phyloP scores from a whole-genome alignment of 148 eudicot genomes.

The Vaccinium macrocarpon region DNA sequence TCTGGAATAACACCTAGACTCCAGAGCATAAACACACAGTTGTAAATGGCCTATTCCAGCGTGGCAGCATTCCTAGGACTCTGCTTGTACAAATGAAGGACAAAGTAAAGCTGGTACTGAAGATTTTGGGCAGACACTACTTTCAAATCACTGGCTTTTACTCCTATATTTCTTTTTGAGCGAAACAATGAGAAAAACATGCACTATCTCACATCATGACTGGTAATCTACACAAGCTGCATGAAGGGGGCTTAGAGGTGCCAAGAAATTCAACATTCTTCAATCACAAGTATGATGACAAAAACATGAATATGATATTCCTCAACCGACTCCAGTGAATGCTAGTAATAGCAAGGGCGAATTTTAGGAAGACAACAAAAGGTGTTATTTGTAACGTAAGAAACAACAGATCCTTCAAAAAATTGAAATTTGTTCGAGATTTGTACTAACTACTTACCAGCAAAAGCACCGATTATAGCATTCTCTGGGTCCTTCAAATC shows the following conservation, averaged over 20 bases:
- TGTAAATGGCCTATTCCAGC: background rate
- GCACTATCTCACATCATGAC: background rate
- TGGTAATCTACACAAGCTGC: background rate
- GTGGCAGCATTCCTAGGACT: background rate
- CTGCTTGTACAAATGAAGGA: background rate
- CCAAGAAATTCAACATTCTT: slow-evolving; percentile 7
- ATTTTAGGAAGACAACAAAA: background rate
- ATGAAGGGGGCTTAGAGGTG: background rate
- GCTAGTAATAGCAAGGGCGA: background rate
- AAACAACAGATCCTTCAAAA: background rate
- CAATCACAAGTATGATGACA: background rate
- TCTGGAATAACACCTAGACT: background rate
- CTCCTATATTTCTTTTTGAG: background rate
- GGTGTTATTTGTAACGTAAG: background rate
- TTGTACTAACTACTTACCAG: slow-evolving; percentile 45
- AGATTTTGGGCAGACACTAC: background rate
- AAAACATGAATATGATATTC: background rate
- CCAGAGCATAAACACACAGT: background rate
- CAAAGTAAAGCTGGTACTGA: background rate
- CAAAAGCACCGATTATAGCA: slow-evolving; percentile 84
- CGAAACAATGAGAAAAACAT: background rate
- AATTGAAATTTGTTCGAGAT: background rate
- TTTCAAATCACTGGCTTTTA: background rate
- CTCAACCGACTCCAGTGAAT: background rate
- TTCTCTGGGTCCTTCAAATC: slow-evolving; percentile 80